A percentile compares a stretch with the other conserved stretches of the same genome.
These are phyloP conservation scores for Globisporangium okanoganense DNA, from an alignment of 352 stramenopile genomes.

Conservation along the genomic window DNA sequence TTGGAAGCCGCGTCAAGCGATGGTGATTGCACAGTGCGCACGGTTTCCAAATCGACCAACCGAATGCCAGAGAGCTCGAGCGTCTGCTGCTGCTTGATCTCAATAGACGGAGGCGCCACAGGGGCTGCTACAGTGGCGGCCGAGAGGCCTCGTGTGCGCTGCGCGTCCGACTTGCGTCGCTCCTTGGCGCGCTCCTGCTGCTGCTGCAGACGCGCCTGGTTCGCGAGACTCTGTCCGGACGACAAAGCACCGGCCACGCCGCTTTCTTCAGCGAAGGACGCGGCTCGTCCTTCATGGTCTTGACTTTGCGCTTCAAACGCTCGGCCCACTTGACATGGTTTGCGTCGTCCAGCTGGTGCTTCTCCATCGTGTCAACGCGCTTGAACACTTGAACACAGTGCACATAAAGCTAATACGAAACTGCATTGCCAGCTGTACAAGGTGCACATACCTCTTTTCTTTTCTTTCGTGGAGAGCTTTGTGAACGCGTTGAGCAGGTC, in stretches of 20 bases:
- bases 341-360: slow-evolving; percentile 28
- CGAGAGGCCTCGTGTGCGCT: slow-evolving; percentile 42
- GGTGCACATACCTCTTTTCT: too few species aligned
- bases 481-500: slow-evolving; percentile 55
- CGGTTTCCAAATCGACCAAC: slow-evolving; percentile 56
- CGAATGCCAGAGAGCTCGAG: slow-evolving; percentile 54
- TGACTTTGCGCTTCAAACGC: slow-evolving; percentile 60
- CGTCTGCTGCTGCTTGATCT: slow-evolving; percentile 64
- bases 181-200: slow-evolving; percentile 58
- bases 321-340: slow-evolving; percentile 60
- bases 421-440: too few species aligned
- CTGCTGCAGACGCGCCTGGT: slow-evolving; percentile 31
- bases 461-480: slow-evolving; percentile 61
- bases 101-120: slow-evolving; percentile 12
- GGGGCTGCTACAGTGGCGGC: background rate
- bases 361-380: slow-evolving; percentile 80
- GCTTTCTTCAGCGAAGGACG: slow-evolving; percentile 25
- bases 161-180: slow-evolving; percentile 50
- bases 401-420: too few species aligned
- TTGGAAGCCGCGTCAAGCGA: slow-evolving; percentile 3
- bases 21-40: slow-evolving; percentile 16
- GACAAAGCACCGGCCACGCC: too few species aligned
- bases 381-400: too few species aligned
- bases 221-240: slow-evolving; percentile 16
- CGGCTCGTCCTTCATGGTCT: slow-evolving; percentile 51